Evolutionary conservation across 1,284 basidiomycete species (phyloP), one percentile per base, ranked within the genome.

Genomic region (Ustilago hordei): DNA sequence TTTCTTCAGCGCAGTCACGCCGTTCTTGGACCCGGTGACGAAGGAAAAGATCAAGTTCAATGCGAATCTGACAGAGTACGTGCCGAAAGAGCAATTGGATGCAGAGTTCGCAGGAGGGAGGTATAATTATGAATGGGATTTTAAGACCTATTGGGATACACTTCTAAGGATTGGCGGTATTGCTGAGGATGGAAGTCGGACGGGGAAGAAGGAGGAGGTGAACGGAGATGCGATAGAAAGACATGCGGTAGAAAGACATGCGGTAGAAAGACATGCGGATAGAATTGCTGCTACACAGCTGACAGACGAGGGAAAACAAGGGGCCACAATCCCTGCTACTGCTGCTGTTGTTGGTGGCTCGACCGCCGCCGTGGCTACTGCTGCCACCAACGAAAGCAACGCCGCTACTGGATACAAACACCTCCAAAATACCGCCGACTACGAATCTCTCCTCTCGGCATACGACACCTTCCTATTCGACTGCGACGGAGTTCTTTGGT

Each of bases 11-110:
- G 93, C 92, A 43, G 92, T 97, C 76, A 88, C 91, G 8, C 94
- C 94, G 0, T 95, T 96, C 88, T 87, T 97, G 68, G 95, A 96
- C 85, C 94, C 94, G 6, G 90, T 95, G 50, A 96, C 95, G 0
- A 90, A 93, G 61, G 93, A 94, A 80, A 96, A 96, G 90, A 92
- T 93, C 63, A 48, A 89, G 36, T 95, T 96, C 87, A 95, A 96
- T 84, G 64, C 74, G 3, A 63, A 81, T 28, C 88, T 95, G 12
- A 86, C 89, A 28, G 92, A 93, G 64, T 90, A 95, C 47, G 89
- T 95, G 31, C 91, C 92, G 2, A 87, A 87, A 6, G 89, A 90
- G 13, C 94, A 95, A 77, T 90, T 96, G 8, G 93, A 94, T 81
- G 90, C 90, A 2, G 92, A 93, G 79, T 84, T 82, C 53, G 93